phyloP scores from a whole-genome alignment of 352 stramenopile genomes.

The Pythium rishiriense region DNA sequence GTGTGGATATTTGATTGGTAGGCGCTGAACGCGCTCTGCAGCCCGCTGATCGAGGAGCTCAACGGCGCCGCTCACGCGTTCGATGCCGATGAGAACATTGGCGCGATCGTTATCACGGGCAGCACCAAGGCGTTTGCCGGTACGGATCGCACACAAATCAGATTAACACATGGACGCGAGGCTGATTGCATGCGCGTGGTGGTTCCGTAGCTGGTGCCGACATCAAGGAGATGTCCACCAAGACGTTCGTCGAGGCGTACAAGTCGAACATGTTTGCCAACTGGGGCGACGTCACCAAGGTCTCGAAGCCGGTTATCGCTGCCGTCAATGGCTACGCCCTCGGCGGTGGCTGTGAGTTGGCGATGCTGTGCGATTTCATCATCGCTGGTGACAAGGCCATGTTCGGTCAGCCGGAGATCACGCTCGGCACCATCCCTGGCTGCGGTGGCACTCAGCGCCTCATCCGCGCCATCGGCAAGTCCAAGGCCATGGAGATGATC shows the following conservation, averaged over 20 bases:
- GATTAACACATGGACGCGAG: neutral
- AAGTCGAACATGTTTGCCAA: constrained; percentile 96
- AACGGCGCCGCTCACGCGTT: constrained; percentile 92
- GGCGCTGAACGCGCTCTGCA: constrained; percentile 97
- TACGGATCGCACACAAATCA: constrained; percentile 15
- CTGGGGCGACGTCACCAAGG: constrained; percentile 95
- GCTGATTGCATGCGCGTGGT: neutral
- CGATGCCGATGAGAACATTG: constrained; percentile 91
- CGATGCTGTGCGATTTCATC: constrained; percentile 99
- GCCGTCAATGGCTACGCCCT: constrained; percentile 98
- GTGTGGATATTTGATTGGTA: constrained; percentile 10
- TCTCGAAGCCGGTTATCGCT: constrained; percentile 95
- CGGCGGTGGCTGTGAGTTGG: constrained; percentile 97
- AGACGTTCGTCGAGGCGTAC: constrained; percentile 94
- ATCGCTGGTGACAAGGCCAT: constrained; percentile 95
- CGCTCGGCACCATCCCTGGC: constrained; percentile 97
- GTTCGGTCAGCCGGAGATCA: constrained; percentile 99
- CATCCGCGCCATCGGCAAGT: constrained; percentile 97
- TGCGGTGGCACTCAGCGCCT: constrained; percentile 96
- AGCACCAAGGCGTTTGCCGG: constrained; percentile 95
- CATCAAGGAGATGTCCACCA: constrained; percentile 96
- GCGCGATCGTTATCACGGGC: constrained; percentile 96
- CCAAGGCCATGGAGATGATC: constrained; percentile 99
- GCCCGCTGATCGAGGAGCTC: constrained; percentile 93
- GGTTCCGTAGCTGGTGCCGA: constrained; percentile 84